Conservation (phyloP, 108 stramenopile species). For the Tribonema minus region DNA sequence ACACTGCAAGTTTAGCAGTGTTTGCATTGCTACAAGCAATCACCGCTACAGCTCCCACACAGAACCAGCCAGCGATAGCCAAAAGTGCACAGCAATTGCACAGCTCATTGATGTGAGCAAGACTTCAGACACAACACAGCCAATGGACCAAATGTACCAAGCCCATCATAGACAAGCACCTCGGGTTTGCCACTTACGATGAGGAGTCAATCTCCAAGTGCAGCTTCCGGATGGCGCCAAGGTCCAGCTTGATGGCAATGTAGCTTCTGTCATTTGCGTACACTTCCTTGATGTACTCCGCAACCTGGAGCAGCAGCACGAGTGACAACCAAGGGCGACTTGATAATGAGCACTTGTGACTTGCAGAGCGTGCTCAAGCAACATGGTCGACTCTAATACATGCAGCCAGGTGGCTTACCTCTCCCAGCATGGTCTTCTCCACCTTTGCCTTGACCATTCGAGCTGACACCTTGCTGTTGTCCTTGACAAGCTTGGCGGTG, state of each 20-base stretch:
- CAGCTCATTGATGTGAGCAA: too few relatives aligned
- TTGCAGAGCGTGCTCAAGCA: too few relatives aligned
- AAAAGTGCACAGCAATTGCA: too few relatives aligned
- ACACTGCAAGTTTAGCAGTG: too few relatives aligned
- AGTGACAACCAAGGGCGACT: background rate
- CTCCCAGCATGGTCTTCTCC: slow-evolving; percentile 92
- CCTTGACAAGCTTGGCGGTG: slow-evolving; percentile 78
- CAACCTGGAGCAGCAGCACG: slow-evolving; percentile 10
- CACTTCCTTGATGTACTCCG: slow-evolving; percentile 88
- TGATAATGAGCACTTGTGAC: background rate
- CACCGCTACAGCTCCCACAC: too few relatives aligned
- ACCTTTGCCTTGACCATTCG: slow-evolving; percentile 92
- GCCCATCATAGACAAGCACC: too few relatives aligned
- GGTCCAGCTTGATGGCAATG: slow-evolving; percentile 85
- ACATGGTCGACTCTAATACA: too few relatives aligned
- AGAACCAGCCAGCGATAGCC: too few relatives aligned
- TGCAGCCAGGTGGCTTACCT: slow-evolving; percentile 58
- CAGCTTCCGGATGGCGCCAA: slow-evolving; percentile 75
- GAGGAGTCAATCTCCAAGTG: slow-evolving; percentile 83
- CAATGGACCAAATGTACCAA: too few relatives aligned
- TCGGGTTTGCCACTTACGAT: too few relatives aligned
- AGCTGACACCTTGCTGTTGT: slow-evolving; percentile 69
- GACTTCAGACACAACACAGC: too few relatives aligned
- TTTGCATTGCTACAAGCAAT: too few relatives aligned
- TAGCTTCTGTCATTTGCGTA: slow-evolving; percentile 66